phyloP scores from a whole-genome alignment of 441 rosid genomes.

The Pelargonium citronellum region DNA sequence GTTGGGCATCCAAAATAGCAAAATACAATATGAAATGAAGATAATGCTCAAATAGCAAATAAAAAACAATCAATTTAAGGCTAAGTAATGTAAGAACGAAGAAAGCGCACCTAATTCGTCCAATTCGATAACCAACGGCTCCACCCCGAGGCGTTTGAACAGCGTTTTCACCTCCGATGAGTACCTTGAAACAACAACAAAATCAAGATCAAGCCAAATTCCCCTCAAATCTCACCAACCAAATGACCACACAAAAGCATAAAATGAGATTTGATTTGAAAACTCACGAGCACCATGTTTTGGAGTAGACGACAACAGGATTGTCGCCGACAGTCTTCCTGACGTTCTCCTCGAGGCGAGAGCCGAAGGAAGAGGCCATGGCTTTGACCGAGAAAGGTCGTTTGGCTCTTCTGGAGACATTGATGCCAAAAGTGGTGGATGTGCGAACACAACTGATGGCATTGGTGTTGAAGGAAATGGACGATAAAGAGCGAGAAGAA shows the following conservation, averaged over 20 bases:
- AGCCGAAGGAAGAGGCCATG: slow-evolving; percentile 62
- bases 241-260: no score
- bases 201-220: slow-evolving; percentile 3
- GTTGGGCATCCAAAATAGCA: neutral
- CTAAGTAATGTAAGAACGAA: neutral
- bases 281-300: slow-evolving; percentile 95
- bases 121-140: slow-evolving; percentile 77
- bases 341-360: slow-evolving; percentile 72
- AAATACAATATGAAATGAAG: neutral
- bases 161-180: slow-evolving; percentile 79
- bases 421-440: neutral
- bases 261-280: slow-evolving; percentile 12
- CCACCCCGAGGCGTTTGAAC: slow-evolving; percentile 65
- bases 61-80: neutral
- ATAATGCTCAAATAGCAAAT: neutral
- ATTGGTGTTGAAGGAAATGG: neutral
- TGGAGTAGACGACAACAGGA: slow-evolving; percentile 86
- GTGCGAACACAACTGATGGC: neutral
- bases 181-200: slow-evolving; percentile 42
- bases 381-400: slow-evolving; percentile 30
- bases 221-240: no score
- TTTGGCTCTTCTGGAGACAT: slow-evolving; percentile 21
- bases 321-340: slow-evolving; percentile 64
- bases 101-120: slow-evolving; percentile 57
- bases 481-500: neutral